A percentile compares a stretch with the other conserved stretches of the same genome.
These are phyloP conservation scores for Lactuca saligna DNA, from an alignment of 129 eudicot species.

Conservation along the genomic window DNA sequence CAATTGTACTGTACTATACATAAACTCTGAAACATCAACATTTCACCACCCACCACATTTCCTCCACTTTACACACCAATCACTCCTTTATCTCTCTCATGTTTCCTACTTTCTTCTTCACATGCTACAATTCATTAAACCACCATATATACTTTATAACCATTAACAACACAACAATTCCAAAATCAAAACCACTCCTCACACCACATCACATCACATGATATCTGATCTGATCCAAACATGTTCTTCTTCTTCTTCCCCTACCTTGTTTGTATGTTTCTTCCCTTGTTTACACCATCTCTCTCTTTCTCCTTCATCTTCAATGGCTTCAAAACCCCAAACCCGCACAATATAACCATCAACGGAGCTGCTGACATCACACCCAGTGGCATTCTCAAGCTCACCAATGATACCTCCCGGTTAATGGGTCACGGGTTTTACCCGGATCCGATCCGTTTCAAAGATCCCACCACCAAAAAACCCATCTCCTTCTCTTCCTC, in stretches of 20 bases:
- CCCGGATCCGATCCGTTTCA: slow-evolving; percentile 40
- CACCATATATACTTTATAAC: background rate
- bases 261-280: background rate
- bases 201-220: background rate
- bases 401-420: slow-evolving; percentile 46
- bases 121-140: slow-evolving; percentile 1
- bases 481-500: slow-evolving; percentile 60
- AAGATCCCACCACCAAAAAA: slow-evolving; percentile 38
- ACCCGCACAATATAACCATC: slow-evolving; percentile 32
- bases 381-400: slow-evolving; percentile 40
- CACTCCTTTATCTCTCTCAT: slow-evolving; percentile 11
- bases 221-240: slow-evolving; percentile 30
- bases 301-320: slow-evolving; percentile 28
- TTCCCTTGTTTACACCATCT: background rate
- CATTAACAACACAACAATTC: background rate
- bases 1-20: background rate
- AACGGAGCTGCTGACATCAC: slow-evolving; percentile 43
- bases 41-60: slow-evolving; percentile 14
- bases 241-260: slow-evolving; percentile 5
- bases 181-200: background rate
- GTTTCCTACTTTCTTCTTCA: background rate
- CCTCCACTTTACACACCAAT: slow-evolving; percentile 7
- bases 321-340: slow-evolving; percentile 40
- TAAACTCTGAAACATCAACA: background rate
- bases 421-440: slow-evolving; percentile 62